Base-by-base conservation (phyloP, 352 stramenopile genomes). In the Phytophthora vignae region DNA sequence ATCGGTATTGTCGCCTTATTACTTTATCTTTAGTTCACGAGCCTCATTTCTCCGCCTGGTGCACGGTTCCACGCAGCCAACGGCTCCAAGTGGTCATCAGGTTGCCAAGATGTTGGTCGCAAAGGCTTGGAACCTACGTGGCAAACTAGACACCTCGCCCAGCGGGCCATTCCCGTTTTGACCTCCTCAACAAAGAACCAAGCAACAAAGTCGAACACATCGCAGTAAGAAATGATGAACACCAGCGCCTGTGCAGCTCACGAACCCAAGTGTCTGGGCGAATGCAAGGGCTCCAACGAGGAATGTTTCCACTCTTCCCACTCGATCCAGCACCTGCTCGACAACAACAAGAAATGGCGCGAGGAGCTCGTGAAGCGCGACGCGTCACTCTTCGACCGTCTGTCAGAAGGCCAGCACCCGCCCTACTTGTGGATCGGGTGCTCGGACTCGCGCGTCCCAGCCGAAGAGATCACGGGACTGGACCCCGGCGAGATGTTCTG, bases 391-490 rank as follows among this genome's bases (percentile, higher is more conserved):
- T 95, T 95, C 64, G 74, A 89, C 31, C 84, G 88, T 22, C 82
- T 89, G 21, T 77, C 76, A 6, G 68, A 79, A 14, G 81, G 79
- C 7, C 91, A 97, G 64, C 81, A 93, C 50, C 92, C 92, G 29
- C 77, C 93, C 58, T 97, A 96, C 71, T 67, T 98, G 6, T 97
- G 90, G 84, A 97, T 97, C 67, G 91, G 91, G 46, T 96, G 93
- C 77, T 88, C 89, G 25, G 91, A 98, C 74, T 92, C 91, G 12
- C 88, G 93, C 31, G 91, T 98, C 7, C 85, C 87, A 0, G 86
- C 90, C 5, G 88, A 97, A 60, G 84, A 95, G 65, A 91, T 97
- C 62, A 93, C 93, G 67, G 90, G 91, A 1, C 64, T 93, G 6
- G 73, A 91, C 10, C 83, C 85, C 2, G 93, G 93, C 15, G 82